Evolutionary conservation across 2,329 filamentous ascomycete species (phyloP), one percentile per base, ranked within the genome.

Genomic region (Aspergillus carbonarius): DNA sequence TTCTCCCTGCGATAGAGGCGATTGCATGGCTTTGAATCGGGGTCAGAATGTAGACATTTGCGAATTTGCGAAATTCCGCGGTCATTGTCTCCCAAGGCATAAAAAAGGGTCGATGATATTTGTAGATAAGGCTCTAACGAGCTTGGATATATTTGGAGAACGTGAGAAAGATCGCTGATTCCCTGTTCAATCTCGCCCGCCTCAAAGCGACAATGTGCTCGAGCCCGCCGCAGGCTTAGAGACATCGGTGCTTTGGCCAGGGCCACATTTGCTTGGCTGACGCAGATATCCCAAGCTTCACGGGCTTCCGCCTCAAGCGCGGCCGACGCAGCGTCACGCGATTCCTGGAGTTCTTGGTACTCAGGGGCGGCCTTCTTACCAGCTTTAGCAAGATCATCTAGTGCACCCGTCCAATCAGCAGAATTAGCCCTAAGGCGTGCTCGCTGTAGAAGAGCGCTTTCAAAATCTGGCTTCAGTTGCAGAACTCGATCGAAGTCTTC

Each of bases 31-130:
- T 96, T 97, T n/a, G 92, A 96, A 72, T 99, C 96, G 0, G 93
- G 95, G 71, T 99, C 95, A 1, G 92, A 96, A 72, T 96, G 92
- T 57, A 99, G 80, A 72, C 95, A 99, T 75, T 95, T 96, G 62
- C 91, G 86, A 67, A 96, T 85, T 72, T 96, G 91, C 4, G 87
- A 82, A 67, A 96, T 80, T 47, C 92, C 95, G 66, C 89, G 89
- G 15, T 95, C 88, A 46, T 87, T 81, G 68, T 98, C 92, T 30
- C 87, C 92, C 25, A 98, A 80, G 1, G 87, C 87, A 76, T 95
- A 99, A 76, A 96, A 99, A 6, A 91, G 85, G 71, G 93, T 93
- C 27, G 92, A 90, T 1, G 95, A 93, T 66, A 97, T 96, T 72
- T 92, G 87, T 49, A 98, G 80, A 72, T 97, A 88, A 1, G 95